Evolutionary conservation across 2,329 filamentous ascomycete species (phyloP), one percentile per base, ranked within the genome.

Genomic region (Neurospora crassa): DNA sequence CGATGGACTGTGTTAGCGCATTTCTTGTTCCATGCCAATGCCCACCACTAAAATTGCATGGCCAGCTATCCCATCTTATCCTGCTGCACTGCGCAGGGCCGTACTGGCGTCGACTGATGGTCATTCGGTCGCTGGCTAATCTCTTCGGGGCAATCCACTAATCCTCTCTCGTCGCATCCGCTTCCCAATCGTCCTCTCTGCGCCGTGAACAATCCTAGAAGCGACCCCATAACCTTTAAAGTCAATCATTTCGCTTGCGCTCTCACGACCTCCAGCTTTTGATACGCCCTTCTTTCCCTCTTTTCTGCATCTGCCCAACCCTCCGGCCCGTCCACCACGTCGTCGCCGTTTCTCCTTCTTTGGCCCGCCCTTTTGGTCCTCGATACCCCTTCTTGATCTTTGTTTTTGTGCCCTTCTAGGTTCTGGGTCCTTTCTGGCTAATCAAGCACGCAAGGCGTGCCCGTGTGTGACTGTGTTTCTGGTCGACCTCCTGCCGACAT

Each of bases 221-320:
- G 78, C 77, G 76, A 76, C 79, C 78, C 80, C 78, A 81, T 80
- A 80, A 81, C 80, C 79, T 80, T 81, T 79, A 79, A 79, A 80
- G 80, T 80, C 80, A 82, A 76, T 84, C 83, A 85, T 85, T 79
- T 86, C 84, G 84, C 83, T 85, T 85, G 82, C 80, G 80, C 80
- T 81, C 81, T 81, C 80, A 80, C 74, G 79, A 79, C 79, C 79
- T 79, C 79, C 81, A 83, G 83, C 82, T 81, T 83, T 80, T 79
- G 80, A 81, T 80, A 81, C 81, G 79, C 77, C 78, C 76, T 76
- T 76, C 77, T 76, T 73, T 74, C 72, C 73, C 69, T 63, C 53
- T 63, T 63, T 76, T 75, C 74, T 74, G 70, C 75, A 73, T 76
- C 74, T 72, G 73, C 71, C 74, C 69, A 71, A 73, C 71, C 71